Conservation (phyloP, 106 monocot species). For the Phalaenopsis aphrodite region DNA sequence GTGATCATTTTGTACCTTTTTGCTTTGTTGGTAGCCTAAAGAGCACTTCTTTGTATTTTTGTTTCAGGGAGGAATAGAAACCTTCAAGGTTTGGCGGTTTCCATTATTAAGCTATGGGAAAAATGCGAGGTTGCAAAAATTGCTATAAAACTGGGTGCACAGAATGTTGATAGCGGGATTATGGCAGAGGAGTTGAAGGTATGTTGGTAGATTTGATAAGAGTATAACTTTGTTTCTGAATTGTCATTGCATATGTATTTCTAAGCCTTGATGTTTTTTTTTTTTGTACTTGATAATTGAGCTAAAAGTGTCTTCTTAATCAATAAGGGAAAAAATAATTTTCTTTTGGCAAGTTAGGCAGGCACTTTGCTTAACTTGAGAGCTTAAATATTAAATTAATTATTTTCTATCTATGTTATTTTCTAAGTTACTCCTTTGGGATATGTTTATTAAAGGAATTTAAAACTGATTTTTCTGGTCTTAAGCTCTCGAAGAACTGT, state of each 20-base stretch:
- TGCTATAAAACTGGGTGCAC: slow-evolving; percentile 79
- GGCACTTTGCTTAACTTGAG: neutral
- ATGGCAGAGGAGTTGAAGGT: slow-evolving; percentile 93
- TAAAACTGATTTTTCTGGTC: neutral
- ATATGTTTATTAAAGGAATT: neutral
- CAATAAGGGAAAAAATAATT: neutral
- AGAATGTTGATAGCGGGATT: slow-evolving; percentile 68
- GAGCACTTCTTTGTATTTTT: neutral
- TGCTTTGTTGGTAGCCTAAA: neutral
- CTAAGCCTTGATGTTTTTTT: neutral
- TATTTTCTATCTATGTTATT: neutral
- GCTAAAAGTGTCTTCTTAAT: neutral
- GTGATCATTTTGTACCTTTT: slow-evolving; percentile 3
- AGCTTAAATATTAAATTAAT: neutral
- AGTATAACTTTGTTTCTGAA: neutral
- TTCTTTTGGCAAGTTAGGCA: neutral
- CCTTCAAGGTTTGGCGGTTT: slow-evolving; percentile 77
- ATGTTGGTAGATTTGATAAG: slow-evolving; percentile 3
- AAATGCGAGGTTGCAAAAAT: slow-evolving; percentile 95
- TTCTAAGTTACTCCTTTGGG: neutral
- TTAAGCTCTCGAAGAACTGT: neutral
- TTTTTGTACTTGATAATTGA: neutral
- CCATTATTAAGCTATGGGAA: slow-evolving; percentile 95
- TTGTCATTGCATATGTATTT: neutral
- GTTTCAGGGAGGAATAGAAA: slow-evolving; percentile 79